Percentiles rank a stretch among this genome's conserved stretches.
Conservation (phyloP, 2,329 filamentous ascomycete species). For the Aspergillus neotritici region DNA sequence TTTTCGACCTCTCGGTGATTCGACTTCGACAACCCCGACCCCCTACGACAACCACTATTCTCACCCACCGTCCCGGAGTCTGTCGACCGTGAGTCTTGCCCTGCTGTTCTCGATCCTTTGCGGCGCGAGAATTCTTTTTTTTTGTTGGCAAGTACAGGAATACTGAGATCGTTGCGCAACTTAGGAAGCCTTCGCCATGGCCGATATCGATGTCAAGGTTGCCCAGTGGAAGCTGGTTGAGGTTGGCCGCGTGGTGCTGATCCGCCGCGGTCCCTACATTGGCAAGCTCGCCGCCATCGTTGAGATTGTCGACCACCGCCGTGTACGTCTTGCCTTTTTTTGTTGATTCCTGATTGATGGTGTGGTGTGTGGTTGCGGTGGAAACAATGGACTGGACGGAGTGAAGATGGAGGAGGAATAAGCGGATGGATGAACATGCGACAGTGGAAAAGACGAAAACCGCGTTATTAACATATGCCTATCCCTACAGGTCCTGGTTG, state of each 20-base stretch:
- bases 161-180: conserved; percentile 7
- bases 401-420: background rate
- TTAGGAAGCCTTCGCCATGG: conserved; percentile 67
- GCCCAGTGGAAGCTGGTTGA: conserved; percentile 94
- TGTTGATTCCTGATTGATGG: too few relatives aligned
- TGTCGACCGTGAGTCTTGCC: conserved; percentile 38
- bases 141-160: conserved; percentile 6
- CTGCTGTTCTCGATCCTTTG: conserved; percentile 12
- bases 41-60: conserved; percentile 36
- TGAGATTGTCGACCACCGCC: conserved; percentile 99
- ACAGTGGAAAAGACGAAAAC: conserved; percentile 4
- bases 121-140: conserved; percentile 18
- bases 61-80: conserved; percentile 30
- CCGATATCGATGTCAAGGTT: conserved; percentile 74
- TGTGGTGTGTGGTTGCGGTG: too few relatives aligned
- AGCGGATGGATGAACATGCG: conserved; percentile 7
- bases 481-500: conserved; percentile 73
- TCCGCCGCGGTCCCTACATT: conserved; percentile 73
- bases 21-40: conserved; percentile 35
- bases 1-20: background rate
- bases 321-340: conserved; percentile 66
- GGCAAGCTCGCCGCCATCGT: conserved; percentile 91
- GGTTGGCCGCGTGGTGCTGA: conserved; percentile 93
- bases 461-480: conserved; percentile 18
- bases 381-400: too few relatives aligned